Evolutionary conservation across 2,329 filamentous ascomycete species (phyloP).

Genomic region (Fusarium udum): DNA sequence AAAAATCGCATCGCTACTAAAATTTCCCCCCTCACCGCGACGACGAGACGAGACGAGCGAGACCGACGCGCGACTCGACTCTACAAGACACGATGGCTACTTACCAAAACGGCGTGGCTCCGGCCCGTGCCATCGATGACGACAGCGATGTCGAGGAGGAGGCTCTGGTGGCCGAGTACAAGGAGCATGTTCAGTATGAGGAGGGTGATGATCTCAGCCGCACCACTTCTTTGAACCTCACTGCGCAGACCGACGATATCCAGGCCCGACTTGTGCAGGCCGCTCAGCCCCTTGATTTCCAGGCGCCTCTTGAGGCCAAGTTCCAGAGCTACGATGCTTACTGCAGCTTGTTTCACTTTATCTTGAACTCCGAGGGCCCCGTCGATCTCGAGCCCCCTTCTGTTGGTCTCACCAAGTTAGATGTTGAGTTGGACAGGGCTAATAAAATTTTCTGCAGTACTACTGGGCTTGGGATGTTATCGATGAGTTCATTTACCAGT

Average conservation of each 20-base stretch:
- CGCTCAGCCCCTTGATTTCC: constrained; percentile 94
- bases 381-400: constrained; percentile 97
- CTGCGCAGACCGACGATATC: constrained; percentile 86
- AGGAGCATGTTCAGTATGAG: constrained; percentile 94
- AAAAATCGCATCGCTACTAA: constrained; percentile 43
- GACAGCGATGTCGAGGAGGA: constrained; percentile 98
- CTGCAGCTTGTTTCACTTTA: constrained; percentile 99
- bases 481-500: constrained; percentile 99
- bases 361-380: constrained; percentile 98
- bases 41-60: constrained; percentile 41
- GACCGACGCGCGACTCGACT: constrained; percentile 45
- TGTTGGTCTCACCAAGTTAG: constrained; percentile 65
- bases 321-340: constrained; percentile 99
- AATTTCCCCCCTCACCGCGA: constrained; percentile 49
- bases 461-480: constrained; percentile 99
- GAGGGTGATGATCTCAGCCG: constrained; percentile 84
- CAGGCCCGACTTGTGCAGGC: constrained; percentile 91
- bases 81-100: constrained; percentile 61
- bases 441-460: constrained; percentile 67
- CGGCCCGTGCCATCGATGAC: constrained; percentile 71
- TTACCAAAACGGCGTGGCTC: constrained; percentile 69
- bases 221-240: constrained; percentile 73
- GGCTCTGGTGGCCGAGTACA: constrained; percentile 93
- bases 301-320: constrained; percentile 94
- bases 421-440: constrained; percentile 28